A percentile compares a stretch with the other conserved stretches of the same genome.
These are phyloP conservation scores for Staphylotrichum longicolle DNA, from an alignment of 495 filamentous ascomycete species.

Conservation along the genomic window DNA sequence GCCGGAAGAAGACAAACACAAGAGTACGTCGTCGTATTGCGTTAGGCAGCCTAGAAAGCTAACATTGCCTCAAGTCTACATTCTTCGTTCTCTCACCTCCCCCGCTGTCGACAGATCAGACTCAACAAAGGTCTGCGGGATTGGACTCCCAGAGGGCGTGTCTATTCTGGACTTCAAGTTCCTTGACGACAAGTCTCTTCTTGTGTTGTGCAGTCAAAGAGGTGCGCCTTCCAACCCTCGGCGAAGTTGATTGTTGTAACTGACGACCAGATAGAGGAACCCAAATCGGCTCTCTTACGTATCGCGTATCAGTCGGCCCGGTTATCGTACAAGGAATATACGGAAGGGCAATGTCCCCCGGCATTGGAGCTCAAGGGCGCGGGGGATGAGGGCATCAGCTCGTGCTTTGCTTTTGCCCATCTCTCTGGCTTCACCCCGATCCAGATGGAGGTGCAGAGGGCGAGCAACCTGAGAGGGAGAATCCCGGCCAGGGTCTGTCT, in stretches of 20 bases:
- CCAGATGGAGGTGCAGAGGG: constrained; percentile 48
- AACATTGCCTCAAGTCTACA: constrained; percentile 40
- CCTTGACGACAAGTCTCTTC: constrained; percentile 41
- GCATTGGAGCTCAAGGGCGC: neutral
- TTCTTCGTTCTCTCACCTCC: constrained; percentile 42
- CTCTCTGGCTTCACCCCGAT: constrained; percentile 41
- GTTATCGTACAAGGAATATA: constrained; percentile 19
- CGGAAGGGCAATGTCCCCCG: constrained; percentile 4
- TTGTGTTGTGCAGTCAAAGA: constrained; percentile 43
- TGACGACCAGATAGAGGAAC: constrained; percentile 26
- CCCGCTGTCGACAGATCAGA: constrained; percentile 47
- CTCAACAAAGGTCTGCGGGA: constrained; percentile 31
- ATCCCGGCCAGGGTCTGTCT: constrained; percentile 46
- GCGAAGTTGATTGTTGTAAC: neutral
- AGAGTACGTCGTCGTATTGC: constrained; percentile 22
- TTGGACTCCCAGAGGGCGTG: constrained; percentile 41
- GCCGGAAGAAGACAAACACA: constrained; percentile 26
- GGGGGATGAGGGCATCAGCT: constrained; percentile 13
- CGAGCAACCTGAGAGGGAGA: constrained; percentile 36
- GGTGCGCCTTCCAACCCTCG: constrained; percentile 26
- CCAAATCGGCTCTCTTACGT: constrained; percentile 19
- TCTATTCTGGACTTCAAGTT: constrained; percentile 52
- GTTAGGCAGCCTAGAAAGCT: constrained; percentile 26
- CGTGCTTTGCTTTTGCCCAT: constrained; percentile 31
- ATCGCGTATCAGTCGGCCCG: constrained; percentile 19